A percentile compares a stretch with the other conserved stretches of the same genome.
These are phyloP conservation scores for Rostrohypoxylon terebratum DNA, from an alignment of 495 filamentous ascomycete species.

Conservation along the genomic window DNA sequence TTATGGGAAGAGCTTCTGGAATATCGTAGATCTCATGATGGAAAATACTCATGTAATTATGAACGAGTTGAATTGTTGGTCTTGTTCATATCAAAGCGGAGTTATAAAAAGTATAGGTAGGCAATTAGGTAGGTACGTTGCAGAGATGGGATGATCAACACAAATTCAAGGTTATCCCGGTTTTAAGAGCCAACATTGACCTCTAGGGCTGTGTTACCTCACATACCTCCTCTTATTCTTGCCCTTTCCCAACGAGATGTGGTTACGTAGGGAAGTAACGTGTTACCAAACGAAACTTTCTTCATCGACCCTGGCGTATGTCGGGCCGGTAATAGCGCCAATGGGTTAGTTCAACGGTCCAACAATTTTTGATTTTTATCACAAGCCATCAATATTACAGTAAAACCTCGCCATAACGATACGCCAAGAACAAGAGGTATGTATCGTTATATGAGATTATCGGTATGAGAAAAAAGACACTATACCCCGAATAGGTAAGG, in stretches of 20 bases:
- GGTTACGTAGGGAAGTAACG: conserved; percentile 2
- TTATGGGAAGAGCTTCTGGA: not conserved
- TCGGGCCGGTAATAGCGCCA: conserved; percentile 30
- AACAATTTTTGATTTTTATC: conserved; percentile 23
- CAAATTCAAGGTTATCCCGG: not conserved
- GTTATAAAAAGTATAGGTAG: too few species aligned
- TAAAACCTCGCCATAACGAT: too few species aligned
- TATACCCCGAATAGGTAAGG: too few species aligned
- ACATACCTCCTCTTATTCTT: not conserved
- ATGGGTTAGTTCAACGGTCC: conserved; percentile 23
- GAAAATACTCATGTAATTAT: too few species aligned
- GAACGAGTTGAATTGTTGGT: too few species aligned
- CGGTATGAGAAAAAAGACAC: too few species aligned
- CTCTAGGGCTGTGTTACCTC: not conserved
- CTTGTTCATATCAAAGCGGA: too few species aligned
- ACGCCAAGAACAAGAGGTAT: too few species aligned
- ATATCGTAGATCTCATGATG: not conserved
- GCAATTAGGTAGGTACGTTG: too few species aligned
- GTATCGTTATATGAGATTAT: too few species aligned
- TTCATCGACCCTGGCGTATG: conserved; percentile 14
- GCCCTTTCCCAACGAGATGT: conserved; percentile 14
- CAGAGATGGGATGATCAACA: not conserved
- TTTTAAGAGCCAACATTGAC: not conserved
- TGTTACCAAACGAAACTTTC: conserved; percentile 1
- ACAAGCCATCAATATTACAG: not conserved